Conservation (phyloP, 129 eudicot species). For the Escallonia rubra region DNA sequence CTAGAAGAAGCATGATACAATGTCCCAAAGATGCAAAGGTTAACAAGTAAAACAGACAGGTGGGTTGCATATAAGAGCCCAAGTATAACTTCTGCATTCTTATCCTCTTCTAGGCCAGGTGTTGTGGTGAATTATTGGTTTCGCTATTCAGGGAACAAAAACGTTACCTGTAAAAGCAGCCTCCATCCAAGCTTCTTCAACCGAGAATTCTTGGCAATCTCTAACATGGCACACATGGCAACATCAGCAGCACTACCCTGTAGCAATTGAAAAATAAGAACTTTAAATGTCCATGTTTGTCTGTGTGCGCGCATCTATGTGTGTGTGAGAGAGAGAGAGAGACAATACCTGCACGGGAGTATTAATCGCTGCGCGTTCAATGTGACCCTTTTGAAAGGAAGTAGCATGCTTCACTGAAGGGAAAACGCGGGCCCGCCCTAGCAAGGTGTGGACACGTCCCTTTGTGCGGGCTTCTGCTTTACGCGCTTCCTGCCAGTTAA, state of each 20-base stretch:
- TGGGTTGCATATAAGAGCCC: too few species aligned
- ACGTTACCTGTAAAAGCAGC: conserved; percentile 75
- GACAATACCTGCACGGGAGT: conserved; percentile 91
- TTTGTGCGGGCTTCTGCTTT: conserved; percentile 56
- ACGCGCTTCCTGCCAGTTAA: conserved; percentile 76
- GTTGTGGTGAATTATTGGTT: too few species aligned
- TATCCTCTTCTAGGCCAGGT: too few species aligned
- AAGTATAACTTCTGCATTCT: too few species aligned
- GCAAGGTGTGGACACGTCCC: conserved; percentile 62
- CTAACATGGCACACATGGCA: conserved; percentile 98
- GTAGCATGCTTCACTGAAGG: conserved; percentile 48
- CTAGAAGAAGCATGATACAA: too few species aligned
- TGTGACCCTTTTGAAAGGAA: conserved; percentile 50
- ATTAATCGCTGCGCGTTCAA: conserved; percentile 98
- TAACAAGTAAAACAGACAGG: too few species aligned
- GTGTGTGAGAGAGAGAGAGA: neutral
- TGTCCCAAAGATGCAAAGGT: too few species aligned
- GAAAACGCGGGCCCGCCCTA: conserved; percentile 83
- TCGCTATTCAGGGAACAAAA: neutral
- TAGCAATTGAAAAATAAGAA: conserved; percentile 2
- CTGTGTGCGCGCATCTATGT: neutral
- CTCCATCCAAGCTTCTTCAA: conserved; percentile 90
- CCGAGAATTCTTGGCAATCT: conserved; percentile 62
- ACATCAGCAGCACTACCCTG: conserved; percentile 99
- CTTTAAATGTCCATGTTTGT: neutral